Percentiles rank a stretch among this genome's conserved stretches.
Evolutionary conservation across 495 filamentous ascomycete genomes (phyloP).

Genomic region (Podospora pseudopauciseta): DNA sequence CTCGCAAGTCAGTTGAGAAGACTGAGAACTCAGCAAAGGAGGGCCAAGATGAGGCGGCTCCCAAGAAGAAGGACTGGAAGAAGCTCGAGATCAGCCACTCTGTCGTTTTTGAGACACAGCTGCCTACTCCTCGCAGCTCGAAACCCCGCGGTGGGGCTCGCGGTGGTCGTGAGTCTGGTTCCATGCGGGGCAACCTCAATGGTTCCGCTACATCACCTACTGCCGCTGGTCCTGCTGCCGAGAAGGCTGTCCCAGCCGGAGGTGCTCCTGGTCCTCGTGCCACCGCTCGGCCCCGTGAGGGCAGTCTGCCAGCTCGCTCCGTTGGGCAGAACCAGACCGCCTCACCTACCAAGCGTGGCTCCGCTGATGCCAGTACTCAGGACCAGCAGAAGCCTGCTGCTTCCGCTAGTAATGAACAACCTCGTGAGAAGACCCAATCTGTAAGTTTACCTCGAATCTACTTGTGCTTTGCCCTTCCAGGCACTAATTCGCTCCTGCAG

Average conservation of each 20-base stretch:
- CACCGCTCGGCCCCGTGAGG: slow-evolving; percentile 24
- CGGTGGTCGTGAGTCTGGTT: slow-evolving; percentile 44
- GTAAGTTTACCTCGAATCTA: slow-evolving; percentile 25
- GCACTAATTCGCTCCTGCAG: slow-evolving; percentile 14
- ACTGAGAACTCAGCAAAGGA: slow-evolving; percentile 61
- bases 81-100: slow-evolving; percentile 69
- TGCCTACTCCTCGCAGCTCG: slow-evolving; percentile 56
- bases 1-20: slow-evolving; percentile 44
- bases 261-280: slow-evolving; percentile 18
- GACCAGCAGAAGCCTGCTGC: slow-evolving; percentile 43
- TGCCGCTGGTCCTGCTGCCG: slow-evolving; percentile 9
- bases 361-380: slow-evolving; percentile 42
- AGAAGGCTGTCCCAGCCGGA: slow-evolving; percentile 19
- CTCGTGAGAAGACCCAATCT: slow-evolving; percentile 28
- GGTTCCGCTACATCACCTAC: slow-evolving; percentile 10
- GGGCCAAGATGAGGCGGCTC: slow-evolving; percentile 58
- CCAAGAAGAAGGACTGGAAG: slow-evolving; percentile 70
- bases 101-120: slow-evolving; percentile 76
- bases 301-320: slow-evolving; percentile 21
- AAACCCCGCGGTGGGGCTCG: slow-evolving; percentile 59
- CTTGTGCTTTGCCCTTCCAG: not conserved
- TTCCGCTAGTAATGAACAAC: slow-evolving; percentile 37
- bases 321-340: slow-evolving; percentile 26
- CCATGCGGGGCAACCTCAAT: slow-evolving; percentile 23
- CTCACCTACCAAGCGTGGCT: slow-evolving; percentile 44